Conservation (phyloP, 2,329 filamentous ascomycete genomes). For the Fusarium pseudoanthophilum region DNA sequence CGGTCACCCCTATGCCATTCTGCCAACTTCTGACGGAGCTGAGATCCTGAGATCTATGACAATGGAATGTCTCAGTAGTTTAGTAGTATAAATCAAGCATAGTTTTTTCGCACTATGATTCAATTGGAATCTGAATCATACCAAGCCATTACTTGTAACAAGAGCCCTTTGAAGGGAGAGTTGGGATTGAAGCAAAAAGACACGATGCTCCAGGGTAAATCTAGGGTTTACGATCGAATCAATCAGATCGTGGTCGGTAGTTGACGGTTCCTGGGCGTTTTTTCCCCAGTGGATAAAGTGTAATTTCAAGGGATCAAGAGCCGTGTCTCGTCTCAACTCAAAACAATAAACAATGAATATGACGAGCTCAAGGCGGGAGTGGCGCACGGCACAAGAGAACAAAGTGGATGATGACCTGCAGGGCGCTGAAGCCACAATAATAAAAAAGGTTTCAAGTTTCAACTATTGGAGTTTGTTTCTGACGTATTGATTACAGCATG, state of each 20-base stretch:
- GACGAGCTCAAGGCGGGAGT: slow-evolving; percentile 23
- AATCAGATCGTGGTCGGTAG: neutral
- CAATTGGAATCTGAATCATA: neutral
- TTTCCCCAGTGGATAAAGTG: neutral
- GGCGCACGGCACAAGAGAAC: slow-evolving; percentile 2
- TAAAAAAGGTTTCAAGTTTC: neutral
- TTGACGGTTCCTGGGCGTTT: neutral
- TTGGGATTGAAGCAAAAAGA: neutral
- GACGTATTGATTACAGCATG: neutral
- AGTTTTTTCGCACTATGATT: neutral
- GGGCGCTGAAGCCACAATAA: slow-evolving; percentile 22
- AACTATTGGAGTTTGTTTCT: neutral
- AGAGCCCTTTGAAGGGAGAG: neutral
- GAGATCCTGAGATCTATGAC: neutral
- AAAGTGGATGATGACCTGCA: slow-evolving; percentile 7
- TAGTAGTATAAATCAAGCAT: neutral
- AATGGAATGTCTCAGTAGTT: neutral
- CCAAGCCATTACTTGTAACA: neutral
- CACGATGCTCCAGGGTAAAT: slow-evolving; percentile 5
- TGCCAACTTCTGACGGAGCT: neutral
- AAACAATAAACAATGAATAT: slow-evolving; percentile 10
- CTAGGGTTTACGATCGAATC: neutral
- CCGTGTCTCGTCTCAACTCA: slow-evolving; percentile 26
- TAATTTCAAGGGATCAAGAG: neutral
- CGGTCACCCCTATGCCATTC: neutral